Conservation (phyloP, 2,329 filamentous ascomycete species). For the Stagonosporopsis rhizophila region DNA sequence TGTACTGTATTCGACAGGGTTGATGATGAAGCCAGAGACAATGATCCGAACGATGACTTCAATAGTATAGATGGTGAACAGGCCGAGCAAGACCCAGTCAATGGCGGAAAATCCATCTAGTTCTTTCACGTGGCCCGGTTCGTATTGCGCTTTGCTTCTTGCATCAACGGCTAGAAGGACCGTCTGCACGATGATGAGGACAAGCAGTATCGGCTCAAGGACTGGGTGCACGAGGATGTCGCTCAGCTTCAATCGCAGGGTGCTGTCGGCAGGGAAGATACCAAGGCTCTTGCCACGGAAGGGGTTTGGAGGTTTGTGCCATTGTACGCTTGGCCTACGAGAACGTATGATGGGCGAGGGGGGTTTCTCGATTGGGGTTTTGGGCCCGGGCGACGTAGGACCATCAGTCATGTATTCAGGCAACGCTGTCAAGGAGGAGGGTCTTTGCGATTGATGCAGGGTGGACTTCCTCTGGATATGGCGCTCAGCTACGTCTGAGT, state of each 20-base stretch:
- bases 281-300: conserved; percentile 86
- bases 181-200: conserved; percentile 88
- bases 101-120: conserved; percentile 72
- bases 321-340: conserved; percentile 50
- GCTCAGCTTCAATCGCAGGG: conserved; percentile 75
- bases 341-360: conserved; percentile 40
- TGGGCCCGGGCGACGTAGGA: conserved; percentile 37
- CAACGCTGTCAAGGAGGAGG: conserved; percentile 59
- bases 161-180: conserved; percentile 88
- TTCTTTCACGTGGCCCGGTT: conserved; percentile 58
- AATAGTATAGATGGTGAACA: conserved; percentile 89
- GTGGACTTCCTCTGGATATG: conserved; percentile 68
- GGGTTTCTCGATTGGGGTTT: conserved; percentile 48
- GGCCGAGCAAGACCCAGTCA: conserved; percentile 79
- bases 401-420: conserved; percentile 59
- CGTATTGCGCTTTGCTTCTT: conserved; percentile 70
- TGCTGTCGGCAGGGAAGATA: conserved; percentile 80
- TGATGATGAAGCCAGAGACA: conserved; percentile 91
- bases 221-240: conserved; percentile 85
- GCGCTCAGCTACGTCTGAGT: conserved; percentile 81
- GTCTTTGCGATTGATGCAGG: conserved; percentile 61
- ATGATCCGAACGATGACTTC: conserved; percentile 85
- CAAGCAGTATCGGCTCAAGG: conserved; percentile 83
- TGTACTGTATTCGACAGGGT: conserved; percentile 90
- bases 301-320: conserved; percentile 67